Evolutionary conservation across 1,284 basidiomycete genomes (phyloP), one percentile per base, ranked within the genome.

Genomic region (Neolentinus lepideus): DNA sequence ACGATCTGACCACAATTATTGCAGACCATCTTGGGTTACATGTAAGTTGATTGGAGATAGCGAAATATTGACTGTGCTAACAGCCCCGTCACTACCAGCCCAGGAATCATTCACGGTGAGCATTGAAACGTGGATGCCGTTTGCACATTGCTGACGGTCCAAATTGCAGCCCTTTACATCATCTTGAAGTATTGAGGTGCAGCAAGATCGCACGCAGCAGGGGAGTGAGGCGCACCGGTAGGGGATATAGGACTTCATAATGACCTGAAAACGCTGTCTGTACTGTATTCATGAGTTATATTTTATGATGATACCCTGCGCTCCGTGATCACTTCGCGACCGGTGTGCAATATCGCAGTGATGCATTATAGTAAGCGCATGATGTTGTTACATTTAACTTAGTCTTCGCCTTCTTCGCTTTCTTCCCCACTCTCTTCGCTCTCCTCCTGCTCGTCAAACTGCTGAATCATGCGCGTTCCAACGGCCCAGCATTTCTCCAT

Each of bases 361-460:
- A 6, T 46, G 16, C 43, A 16, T 46, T 19, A n/a, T n/a, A n/a
- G n/a, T n/a, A n/a, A n/a, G n/a, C n/a, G n/a, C n/a, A n/a, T n/a
- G 8, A 19, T 25, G 21, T 9, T 25, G 45, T 8, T 47, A 47
- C 45, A 19, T 25, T 47, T 47, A 47, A n/a, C n/a, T 47, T 47
- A 9, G 45, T 19, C 21, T 47, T 47, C 45, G n/a, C n/a, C n/a
- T 4, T 50, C 47, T 25, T 50, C 67, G 16, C 65, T 64, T 14
- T 63, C 63, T 2, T 62, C 63, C 29, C 54, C 53, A n/a, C 68
- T 69, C 47, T 67, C 66, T 10, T 43, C 77, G 26, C 81, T 81
- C 53, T 78, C 85, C 35, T 83, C 85, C 62, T 92, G 88, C 51
- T 84, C 85, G 59, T 86, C 78, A 54, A 91, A 89, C 62, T 90